These are phyloP conservation scores for Hansfordia pulvinata DNA, from an alignment of 2,329 filamentous ascomycete genomes.

Conservation along the genomic window DNA sequence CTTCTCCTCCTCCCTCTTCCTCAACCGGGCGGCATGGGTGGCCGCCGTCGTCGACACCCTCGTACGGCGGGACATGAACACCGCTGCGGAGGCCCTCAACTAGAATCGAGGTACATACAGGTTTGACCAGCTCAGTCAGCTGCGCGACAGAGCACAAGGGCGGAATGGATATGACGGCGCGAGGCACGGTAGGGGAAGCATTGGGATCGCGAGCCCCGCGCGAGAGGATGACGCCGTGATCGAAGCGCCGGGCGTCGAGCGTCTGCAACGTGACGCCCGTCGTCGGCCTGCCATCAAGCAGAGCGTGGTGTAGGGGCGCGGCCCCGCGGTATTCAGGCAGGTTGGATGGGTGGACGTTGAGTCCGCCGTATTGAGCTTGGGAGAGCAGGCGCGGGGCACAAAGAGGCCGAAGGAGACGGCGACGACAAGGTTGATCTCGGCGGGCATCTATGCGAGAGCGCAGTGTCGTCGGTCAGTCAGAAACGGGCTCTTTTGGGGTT, in stretches of 20 bases:
- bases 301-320: conserved; percentile 75
- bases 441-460: conserved; percentile 41
- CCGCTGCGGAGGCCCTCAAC: no score
- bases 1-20: no score
- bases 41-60: no score
- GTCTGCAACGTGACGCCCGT: conserved; percentile 84
- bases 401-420: conserved; percentile 92
- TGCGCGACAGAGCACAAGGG: no score
- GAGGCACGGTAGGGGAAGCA: no score
- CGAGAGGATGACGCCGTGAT: conserved; percentile 65
- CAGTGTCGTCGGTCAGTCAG: no score
- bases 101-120: no score
- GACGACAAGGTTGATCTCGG: conserved; percentile 61
- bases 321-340: conserved; percentile 78
- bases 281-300: conserved; percentile 44
- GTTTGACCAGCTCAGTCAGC: no score
- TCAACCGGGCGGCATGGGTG: no score
- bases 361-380: conserved; percentile 62
- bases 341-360: conserved; percentile 89
- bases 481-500: background rate
- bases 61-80: no score
- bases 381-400: conserved; percentile 66
- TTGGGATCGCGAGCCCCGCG: no score
- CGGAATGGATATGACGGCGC: no score
- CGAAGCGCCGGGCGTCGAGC: conserved; percentile 62